These are phyloP conservation scores for Penicillium nordicum DNA, from an alignment of 2,329 filamentous ascomycete species.

Conservation along the genomic window DNA sequence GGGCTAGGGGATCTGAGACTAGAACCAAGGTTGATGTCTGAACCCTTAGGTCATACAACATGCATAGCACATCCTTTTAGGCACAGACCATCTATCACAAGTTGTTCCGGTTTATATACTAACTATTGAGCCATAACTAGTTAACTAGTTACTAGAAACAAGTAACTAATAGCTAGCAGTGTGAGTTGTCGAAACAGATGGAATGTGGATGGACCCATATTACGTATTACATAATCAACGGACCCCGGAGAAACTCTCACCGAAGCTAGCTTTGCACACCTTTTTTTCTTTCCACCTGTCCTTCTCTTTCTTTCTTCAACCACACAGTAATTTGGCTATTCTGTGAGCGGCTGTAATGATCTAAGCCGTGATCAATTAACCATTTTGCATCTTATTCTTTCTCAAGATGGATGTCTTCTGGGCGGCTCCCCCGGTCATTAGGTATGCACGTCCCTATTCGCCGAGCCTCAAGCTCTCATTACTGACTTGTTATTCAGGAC, in stretches of 20 bases:
- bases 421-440: slow-evolving; percentile 63
- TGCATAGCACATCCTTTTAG: neutral
- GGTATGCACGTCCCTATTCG: slow-evolving; percentile 47
- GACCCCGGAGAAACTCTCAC: slow-evolving; percentile 18
- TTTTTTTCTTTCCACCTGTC: slow-evolving; percentile 21
- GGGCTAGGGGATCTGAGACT: neutral
- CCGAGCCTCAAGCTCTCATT: slow-evolving; percentile 39
- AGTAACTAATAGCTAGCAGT: neutral
- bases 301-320: slow-evolving; percentile 9
- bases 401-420: slow-evolving; percentile 60
- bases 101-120: neutral
- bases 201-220: neutral
- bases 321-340: slow-evolving; percentile 4
- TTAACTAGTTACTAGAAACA: neutral
- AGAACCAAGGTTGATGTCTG: neutral
- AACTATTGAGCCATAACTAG: neutral
- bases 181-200: neutral
- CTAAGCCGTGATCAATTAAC: slow-evolving; percentile 12
- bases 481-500: slow-evolving; percentile 55
- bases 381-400: slow-evolving; percentile 8
- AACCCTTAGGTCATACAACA: neutral
- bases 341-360: slow-evolving; percentile 13
- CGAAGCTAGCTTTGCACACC: slow-evolving; percentile 17
- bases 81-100: neutral
- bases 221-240: slow-evolving; percentile 1